phyloP scores from a whole-genome alignment of 805 yeast species.

The Saturnispora kantuleensis region DNA sequence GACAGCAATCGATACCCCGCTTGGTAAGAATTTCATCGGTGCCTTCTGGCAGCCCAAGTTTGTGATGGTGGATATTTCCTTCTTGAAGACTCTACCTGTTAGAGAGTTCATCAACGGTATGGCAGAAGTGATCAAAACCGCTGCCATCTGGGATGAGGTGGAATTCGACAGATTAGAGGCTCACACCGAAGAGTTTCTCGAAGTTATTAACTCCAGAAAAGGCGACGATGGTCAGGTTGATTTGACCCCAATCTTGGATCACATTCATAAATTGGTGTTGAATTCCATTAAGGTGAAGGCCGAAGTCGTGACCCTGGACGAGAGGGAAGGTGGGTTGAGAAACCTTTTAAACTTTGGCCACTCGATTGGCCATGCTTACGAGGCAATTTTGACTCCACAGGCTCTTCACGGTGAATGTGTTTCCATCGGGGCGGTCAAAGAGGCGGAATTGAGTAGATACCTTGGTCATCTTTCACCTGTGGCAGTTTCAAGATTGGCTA shows the following conservation, averaged over 20 bases:
- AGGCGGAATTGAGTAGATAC: conserved; percentile 92
- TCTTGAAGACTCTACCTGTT: conserved; percentile 79
- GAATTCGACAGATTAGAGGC: conserved; percentile 82
- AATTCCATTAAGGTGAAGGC: conserved; percentile 90
- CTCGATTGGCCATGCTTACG: conserved; percentile 95
- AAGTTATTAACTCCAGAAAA: conserved; percentile 42
- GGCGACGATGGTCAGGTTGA: conserved; percentile 43
- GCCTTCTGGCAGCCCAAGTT: conserved; percentile 95
- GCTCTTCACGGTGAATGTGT: conserved; percentile 98
- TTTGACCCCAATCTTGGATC: conserved; percentile 58
- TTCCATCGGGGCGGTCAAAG: conserved; percentile 90
- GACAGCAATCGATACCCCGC: conserved; percentile 94
- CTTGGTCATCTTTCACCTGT: conserved; percentile 83
- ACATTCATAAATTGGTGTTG: conserved; percentile 65
- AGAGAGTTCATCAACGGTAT: conserved; percentile 96
- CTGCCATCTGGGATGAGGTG: conserved; percentile 90
- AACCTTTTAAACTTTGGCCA: conserved; percentile 93
- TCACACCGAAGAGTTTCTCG: conserved; percentile 59
- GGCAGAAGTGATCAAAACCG: conserved; percentile 97
- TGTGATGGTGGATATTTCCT: conserved; percentile 79
- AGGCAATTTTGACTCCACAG: conserved; percentile 94
- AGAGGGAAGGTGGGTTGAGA: conserved; percentile 89
- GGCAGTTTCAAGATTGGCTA: conserved; percentile 82
- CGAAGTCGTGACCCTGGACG: conserved; percentile 86
- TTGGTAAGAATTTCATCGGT: conserved; percentile 92